These are phyloP conservation scores for Venturia aucupariae DNA, from an alignment of 2,329 filamentous ascomycete genomes.

Conservation along the genomic window DNA sequence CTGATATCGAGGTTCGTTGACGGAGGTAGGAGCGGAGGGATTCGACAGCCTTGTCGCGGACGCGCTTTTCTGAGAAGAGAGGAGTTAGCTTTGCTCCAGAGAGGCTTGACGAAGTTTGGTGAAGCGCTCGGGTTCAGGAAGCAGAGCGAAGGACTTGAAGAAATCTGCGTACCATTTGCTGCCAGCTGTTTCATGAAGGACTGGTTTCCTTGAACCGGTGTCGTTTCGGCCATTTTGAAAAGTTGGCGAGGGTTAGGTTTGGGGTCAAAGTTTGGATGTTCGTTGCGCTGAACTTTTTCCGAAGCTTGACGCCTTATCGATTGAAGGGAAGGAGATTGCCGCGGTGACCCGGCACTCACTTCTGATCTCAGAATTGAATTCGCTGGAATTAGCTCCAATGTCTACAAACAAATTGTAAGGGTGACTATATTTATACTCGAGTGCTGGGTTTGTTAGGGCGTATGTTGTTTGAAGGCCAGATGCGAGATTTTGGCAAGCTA, in stretches of 20 bases:
- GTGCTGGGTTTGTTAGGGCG: no score
- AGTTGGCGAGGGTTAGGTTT: neutral
- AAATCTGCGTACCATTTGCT: conserved; percentile 60
- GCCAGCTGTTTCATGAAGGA: conserved; percentile 71
- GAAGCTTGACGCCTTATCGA: neutral
- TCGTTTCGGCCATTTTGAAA: conserved; percentile 2
- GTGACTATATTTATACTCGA: no score
- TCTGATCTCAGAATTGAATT: neutral
- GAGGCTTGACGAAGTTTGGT: neutral
- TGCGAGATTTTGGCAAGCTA: no score
- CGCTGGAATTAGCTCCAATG: neutral
- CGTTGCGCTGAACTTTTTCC: conserved; percentile 2
- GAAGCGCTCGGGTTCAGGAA: conserved; percentile 6
- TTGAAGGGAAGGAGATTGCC: neutral
- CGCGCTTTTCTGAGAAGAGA: conserved; percentile 57
- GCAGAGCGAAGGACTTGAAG: no score
- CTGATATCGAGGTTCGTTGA: conserved; percentile 49
- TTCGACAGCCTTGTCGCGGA: conserved; percentile 65
- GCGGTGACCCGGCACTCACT: neutral
- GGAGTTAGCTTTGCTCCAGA: neutral
- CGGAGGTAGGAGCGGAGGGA: conserved; percentile 72
- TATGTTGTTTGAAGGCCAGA: no score
- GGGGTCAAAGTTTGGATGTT: neutral
- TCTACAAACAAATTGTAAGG: no score
- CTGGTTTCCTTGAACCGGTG: neutral